phyloP scores from a whole-genome alignment of 352 stramenopile genomes.

The Pythium phragmitis region DNA sequence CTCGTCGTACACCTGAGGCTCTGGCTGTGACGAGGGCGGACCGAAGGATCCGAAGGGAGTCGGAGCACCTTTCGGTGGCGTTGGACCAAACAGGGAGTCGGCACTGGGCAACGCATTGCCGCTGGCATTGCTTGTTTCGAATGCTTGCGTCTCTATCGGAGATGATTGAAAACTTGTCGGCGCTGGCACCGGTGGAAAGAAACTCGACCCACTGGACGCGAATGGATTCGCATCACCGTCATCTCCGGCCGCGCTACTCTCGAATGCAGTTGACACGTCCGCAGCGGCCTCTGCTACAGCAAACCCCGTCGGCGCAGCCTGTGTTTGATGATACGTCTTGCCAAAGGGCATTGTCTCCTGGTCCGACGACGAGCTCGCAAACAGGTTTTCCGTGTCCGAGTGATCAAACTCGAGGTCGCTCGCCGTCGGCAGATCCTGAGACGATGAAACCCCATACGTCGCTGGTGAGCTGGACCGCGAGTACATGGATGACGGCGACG shows the following conservation, averaged over 20 bases:
- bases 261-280: constrained; percentile 2
- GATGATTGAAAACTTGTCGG: constrained; percentile 7
- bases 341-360: constrained; percentile 4
- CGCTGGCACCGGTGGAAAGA: constrained; percentile 34
- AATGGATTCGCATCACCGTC: constrained; percentile 46
- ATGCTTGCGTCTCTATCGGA: not conserved
- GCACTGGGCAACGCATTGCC: constrained; percentile 40
- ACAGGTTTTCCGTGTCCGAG: constrained; percentile 22
- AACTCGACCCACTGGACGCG: constrained; percentile 33
- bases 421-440: constrained; percentile 25
- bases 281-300: not conserved
- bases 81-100: constrained; percentile 62
- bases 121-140: not conserved
- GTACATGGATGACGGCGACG: constrained; percentile 11
- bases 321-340: not conserved
- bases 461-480: constrained; percentile 19
- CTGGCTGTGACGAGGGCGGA: constrained; percentile 1
- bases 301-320: not conserved
- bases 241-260: constrained; percentile 13
- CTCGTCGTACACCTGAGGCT: constrained; percentile 30
- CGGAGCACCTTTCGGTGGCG: constrained; percentile 39
- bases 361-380: constrained; percentile 11
- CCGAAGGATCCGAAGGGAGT: constrained; percentile 50
- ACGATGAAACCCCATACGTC: constrained; percentile 22
- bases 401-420: constrained; percentile 30